Evolutionary conservation across 805 yeast genomes (phyloP).

Genomic region (Candida coleopterorum): DNA sequence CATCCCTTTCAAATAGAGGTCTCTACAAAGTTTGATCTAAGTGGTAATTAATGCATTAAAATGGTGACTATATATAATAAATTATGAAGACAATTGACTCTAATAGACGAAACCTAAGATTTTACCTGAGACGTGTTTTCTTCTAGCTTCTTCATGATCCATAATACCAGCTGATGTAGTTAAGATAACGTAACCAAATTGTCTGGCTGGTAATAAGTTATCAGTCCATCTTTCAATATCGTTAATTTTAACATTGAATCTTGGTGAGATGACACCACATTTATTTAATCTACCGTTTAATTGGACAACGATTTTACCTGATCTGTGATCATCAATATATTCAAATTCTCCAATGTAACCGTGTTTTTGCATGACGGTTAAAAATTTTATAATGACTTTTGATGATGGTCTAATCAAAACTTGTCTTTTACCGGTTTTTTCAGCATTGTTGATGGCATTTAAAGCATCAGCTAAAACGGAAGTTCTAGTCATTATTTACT

Average conservation of each 20-base stretch:
- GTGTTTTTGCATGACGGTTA: conserved; percentile 95
- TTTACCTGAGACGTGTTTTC: conserved; percentile 99
- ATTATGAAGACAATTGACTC: conserved; percentile 1
- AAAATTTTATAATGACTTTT: conserved; percentile 94
- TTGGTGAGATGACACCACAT: conserved; percentile 98
- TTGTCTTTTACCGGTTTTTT: conserved; percentile 98
- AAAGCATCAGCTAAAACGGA: conserved; percentile 98
- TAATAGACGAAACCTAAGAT: conserved; percentile 97
- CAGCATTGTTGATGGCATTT: conserved; percentile 97
- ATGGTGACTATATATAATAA: conserved; percentile 4
- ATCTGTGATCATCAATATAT: conserved; percentile 98
- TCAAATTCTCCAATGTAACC: conserved; percentile 96
- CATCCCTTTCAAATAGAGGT: too few species aligned
- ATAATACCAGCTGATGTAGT: conserved; percentile 99
- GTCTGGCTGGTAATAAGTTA: conserved; percentile 98
- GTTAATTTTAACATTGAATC: conserved; percentile 93
- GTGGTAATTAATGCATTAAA: conserved; percentile 5
- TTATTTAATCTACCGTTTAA: conserved; percentile 98
- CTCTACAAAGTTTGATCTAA: too few species aligned
- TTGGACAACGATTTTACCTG: conserved; percentile 95
- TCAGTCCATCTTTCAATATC: conserved; percentile 99
- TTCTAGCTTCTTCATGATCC: conserved; percentile 99
- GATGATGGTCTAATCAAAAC: conserved; percentile 97
- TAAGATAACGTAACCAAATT: conserved; percentile 94
- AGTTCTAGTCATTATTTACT: conserved; percentile 82